Evolutionary conservation across 2,329 filamentous ascomycete genomes (phyloP), one percentile per base, ranked within the genome.

Genomic region (Penicillium sumatraense): DNA sequence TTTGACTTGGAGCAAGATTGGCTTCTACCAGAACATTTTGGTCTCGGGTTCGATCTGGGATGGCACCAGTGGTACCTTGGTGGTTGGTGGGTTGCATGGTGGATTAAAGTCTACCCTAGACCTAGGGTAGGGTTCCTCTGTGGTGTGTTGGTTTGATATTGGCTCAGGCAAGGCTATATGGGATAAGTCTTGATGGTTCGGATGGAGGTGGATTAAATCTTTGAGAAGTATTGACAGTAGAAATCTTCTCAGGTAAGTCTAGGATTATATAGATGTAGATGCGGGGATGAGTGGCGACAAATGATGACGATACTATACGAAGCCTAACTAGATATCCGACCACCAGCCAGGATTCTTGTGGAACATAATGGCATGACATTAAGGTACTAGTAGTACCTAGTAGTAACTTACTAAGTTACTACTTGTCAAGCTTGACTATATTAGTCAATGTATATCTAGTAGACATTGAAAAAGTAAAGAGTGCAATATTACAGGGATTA

Each of bases 1-100:
- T 10, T 20, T 40, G 36, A 18, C 18, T 21, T 11, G 36, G 20
- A 10, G 9, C 13, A 3, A 9, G 36, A 13, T 20, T 40, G 18
- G 10, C 9, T 40, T 42, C 35, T 27, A 42, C n/a, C 48, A 35
- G n/a, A 21, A 55, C 33, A 2, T 41, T 55, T 16, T 57, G 53
- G 18, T 62, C 57, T 31, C 45, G 48, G 16, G 20, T 29, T 29
- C 50, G 50, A n/a, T 53, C 50, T 23, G 50, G 50, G 18, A 47
- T n/a, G n/a, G n/a, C n/a, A n/a, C n/a, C n/a, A n/a, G 45, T 21
- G 41, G 20, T n/a, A 9, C 23, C 38, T 41, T 50, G 26, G 24
- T 46, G 40, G 18, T 9, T 14, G 14, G 31, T 26, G 14, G 45
- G 29, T 23, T 46, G 35, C 47, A 47, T 42, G 21, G n/a, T 53